These are phyloP conservation scores for Aspergillus ustus DNA, from an alignment of 2,329 filamentous ascomycete species.

Conservation along the genomic window DNA sequence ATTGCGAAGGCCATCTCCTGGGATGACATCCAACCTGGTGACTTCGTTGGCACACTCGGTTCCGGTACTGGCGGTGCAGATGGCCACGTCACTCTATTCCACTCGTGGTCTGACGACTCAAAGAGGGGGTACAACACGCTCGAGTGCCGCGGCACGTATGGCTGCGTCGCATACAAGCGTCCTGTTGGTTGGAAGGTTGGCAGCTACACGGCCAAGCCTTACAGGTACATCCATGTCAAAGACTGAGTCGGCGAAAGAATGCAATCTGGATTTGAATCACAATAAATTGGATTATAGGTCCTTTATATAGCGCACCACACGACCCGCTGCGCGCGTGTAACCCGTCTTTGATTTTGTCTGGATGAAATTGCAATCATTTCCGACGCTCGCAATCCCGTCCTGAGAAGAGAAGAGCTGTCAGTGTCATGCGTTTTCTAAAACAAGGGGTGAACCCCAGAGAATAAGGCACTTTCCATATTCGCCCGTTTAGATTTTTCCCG, in stretches of 20 bases:
- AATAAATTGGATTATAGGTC: background rate
- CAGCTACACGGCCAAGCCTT: slow-evolving; percentile 21
- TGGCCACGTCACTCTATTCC: slow-evolving; percentile 22
- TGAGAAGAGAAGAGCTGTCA: too few species aligned
- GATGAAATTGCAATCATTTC: too few species aligned
- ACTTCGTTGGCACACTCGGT: background rate
- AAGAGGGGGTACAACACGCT: slow-evolving; percentile 22
- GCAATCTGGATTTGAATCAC: background rate
- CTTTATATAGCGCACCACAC: background rate
- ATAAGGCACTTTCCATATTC: too few species aligned
- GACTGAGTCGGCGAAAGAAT: slow-evolving; percentile 2
- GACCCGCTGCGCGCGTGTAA: background rate
- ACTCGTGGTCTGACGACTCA: slow-evolving; percentile 19
- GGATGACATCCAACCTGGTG: background rate
- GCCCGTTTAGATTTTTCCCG: too few species aligned
- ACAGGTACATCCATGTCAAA: slow-evolving; percentile 17
- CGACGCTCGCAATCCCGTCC: too few species aligned
- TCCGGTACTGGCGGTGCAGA: slow-evolving; percentile 10
- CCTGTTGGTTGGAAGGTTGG: slow-evolving; percentile 17
- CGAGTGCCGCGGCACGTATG: slow-evolving; percentile 23
- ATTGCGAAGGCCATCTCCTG: slow-evolving; percentile 1
- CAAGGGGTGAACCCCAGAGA: too few species aligned
- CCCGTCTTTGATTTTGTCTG: background rate
- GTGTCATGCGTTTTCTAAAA: too few species aligned
- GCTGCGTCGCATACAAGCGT: slow-evolving; percentile 21